phyloP scores from a whole-genome alignment of 1,284 basidiomycete genomes.

The Tilletiopsis washingtonensis region DNA sequence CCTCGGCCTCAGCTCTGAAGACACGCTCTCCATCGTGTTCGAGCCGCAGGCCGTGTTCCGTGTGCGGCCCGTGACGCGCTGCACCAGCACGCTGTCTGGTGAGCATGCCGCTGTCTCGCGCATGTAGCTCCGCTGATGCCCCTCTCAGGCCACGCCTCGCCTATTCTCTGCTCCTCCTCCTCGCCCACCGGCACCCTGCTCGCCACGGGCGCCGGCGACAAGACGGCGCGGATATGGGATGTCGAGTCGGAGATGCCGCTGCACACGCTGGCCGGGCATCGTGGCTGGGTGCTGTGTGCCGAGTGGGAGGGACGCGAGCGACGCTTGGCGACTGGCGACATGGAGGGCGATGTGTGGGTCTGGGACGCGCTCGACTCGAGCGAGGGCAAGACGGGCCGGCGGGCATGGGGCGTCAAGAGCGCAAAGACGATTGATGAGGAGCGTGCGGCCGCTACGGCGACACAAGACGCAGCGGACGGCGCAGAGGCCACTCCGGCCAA shows the following conservation, averaged over 20 bases:
- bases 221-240: conserved; percentile 88
- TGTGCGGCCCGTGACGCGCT: conserved; percentile 84
- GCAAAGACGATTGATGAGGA: conserved; percentile 34
- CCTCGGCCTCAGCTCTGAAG: conserved; percentile 41
- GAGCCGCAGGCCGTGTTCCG: conserved; percentile 87
- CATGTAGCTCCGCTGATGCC: not conserved
- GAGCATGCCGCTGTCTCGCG: not conserved
- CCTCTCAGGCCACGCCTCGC: conserved; percentile 69
- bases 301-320: conserved; percentile 94
- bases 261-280: conserved; percentile 77
- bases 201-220: conserved; percentile 91
- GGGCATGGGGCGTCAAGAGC: conserved; percentile 28
- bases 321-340: conserved; percentile 67
- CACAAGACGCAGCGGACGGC: not conserved
- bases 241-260: conserved; percentile 86
- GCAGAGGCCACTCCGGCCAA: conserved; percentile 3
- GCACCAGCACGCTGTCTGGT: conserved; percentile 73
- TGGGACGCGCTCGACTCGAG: conserved; percentile 37
- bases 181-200: conserved; percentile 84
- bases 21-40: conserved; percentile 42
- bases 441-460: conserved; percentile 6
- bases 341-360: conserved; percentile 42
- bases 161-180: conserved; percentile 90
- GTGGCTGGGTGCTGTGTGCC: conserved; percentile 90
- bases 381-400: conserved; percentile 6